Evolutionary conservation across 768 basidiomycete species (phyloP).

Genomic region (Russula ochroleuca): DNA sequence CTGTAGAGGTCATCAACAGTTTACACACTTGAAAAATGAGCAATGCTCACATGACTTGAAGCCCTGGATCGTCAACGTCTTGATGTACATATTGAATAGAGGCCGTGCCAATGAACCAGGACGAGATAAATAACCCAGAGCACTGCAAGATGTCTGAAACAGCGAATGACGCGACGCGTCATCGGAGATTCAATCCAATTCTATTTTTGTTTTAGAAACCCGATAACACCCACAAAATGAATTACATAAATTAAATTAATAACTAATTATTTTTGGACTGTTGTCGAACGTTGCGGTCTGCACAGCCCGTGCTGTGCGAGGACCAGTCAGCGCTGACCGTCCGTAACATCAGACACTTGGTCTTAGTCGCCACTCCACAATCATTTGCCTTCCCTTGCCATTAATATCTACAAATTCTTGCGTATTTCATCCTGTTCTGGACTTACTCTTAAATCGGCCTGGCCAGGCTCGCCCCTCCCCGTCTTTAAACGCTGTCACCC

Average conservation of each 20-base stretch:
- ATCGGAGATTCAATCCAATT: conserved; percentile 15
- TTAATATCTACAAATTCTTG: conserved; percentile 7
- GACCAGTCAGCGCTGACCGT: conserved; percentile 8
- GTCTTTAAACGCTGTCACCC: not conserved
- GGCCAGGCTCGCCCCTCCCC: not conserved
- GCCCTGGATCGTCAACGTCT: conserved; percentile 86
- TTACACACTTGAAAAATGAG: conserved; percentile 14
- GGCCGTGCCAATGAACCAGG: not conserved
- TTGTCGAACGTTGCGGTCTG: conserved; percentile 13
- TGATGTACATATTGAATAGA: conserved; percentile 61
- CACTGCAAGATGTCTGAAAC: not conserved
- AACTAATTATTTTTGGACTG: conserved; percentile 6
- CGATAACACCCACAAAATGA: too few species aligned
- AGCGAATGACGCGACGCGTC: conserved; percentile 15
- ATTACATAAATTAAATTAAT: not conserved
- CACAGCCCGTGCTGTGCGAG: conserved; percentile 10
- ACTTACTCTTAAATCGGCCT: not conserved
- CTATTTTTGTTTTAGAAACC: too few species aligned
- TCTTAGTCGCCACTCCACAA: not conserved
- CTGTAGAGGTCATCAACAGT: conserved; percentile 37
- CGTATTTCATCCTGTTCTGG: not conserved
- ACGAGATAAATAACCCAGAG: not conserved
- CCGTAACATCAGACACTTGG: conserved; percentile 14
- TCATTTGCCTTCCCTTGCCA: conserved; percentile 5
- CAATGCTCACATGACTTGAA: conserved; percentile 90